Evolutionary conservation across 2,329 filamentous ascomycete species (phyloP), one percentile per base, ranked within the genome.

Genomic region (Fonsecaea monophora): DNA sequence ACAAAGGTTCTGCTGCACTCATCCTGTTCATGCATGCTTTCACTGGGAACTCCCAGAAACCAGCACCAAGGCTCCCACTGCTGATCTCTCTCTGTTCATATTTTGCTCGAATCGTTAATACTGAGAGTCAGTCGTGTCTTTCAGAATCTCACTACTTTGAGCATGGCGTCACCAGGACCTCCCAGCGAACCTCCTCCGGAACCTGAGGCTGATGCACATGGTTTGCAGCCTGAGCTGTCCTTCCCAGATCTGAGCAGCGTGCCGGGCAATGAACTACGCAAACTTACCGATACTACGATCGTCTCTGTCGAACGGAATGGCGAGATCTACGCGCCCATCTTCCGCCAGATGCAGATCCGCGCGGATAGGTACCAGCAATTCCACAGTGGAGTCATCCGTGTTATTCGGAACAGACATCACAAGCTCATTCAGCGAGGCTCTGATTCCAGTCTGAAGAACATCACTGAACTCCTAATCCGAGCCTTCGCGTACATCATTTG

Each of bases 261-360:
- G 37, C 21, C 50, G 1, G 53, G 37, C 15, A 53, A 25, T 32
- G 38, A 65, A 21, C 56, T 69, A 35, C 64, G 64, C 55, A 69
- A 65, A 50, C 13, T 67, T 35, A 48, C 53, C 21, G 63, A 70
- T 6, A 13, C 4, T 7, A 35, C 30, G 12, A 50, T 42, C 10
- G 50, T 35, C 42, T 21, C n/a, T 4, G 25, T n/a, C 12, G 68
- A 70, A 62, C 8, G 30, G 3, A 6, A 65, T 9, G 66, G 67
- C 3, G 34, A 53, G 10, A 1, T 65, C 37, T 70, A 70, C 53
- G 32, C 15, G 2, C 57, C 65, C n/a, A 56, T 67, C 60, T 68
- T 66, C 18, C 65, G 59, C 1, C 53, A 64, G n/a, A 56, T 72
- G 12, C 70, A 72, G 58, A 69, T 72, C 60, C 34, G 40, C 15